Evolutionary conservation across 2,329 filamentous ascomycete genomes (phyloP).

Genomic region (Colletotrichum caudatum): DNA sequence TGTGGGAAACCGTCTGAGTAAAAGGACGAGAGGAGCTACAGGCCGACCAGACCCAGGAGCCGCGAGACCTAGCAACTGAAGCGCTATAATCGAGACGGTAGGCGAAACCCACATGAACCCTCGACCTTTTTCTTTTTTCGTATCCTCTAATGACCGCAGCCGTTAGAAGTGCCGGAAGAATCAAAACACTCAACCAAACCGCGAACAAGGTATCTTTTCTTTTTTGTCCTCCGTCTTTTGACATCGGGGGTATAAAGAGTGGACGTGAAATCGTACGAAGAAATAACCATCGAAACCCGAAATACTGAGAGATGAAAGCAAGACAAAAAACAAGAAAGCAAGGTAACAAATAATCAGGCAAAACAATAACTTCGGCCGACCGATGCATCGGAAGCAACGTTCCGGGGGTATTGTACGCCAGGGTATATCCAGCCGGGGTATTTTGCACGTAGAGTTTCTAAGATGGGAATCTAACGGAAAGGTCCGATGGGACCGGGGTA

Average conservation of each 20-base stretch:
- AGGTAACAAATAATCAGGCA: slow-evolving; percentile 48
- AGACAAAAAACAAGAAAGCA: slow-evolving; percentile 46
- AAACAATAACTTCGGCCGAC: slow-evolving; percentile 56
- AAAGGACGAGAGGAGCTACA: not conserved
- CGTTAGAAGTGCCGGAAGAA: slow-evolving; percentile 26
- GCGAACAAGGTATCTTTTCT: slow-evolving; percentile 42
- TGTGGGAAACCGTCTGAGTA: not conserved
- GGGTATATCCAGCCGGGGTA: slow-evolving; percentile 75
- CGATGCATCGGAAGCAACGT: slow-evolving; percentile 59
- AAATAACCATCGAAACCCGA: slow-evolving; percentile 43
- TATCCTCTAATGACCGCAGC: slow-evolving; percentile 20
- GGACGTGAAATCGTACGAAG: slow-evolving; percentile 43
- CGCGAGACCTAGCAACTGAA: slow-evolving; percentile 10
- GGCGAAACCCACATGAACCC: slow-evolving; percentile 24
- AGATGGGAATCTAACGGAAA: slow-evolving; percentile 78
- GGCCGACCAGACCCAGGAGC: not conserved
- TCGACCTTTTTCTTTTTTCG: slow-evolving; percentile 35
- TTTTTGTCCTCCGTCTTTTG: slow-evolving; percentile 40
- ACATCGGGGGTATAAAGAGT: slow-evolving; percentile 44
- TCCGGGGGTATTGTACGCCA: slow-evolving; percentile 70
- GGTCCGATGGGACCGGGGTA: slow-evolving; percentile 93
- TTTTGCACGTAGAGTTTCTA: slow-evolving; percentile 65
- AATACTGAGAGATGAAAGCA: slow-evolving; percentile 44
- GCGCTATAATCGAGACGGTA: slow-evolving; percentile 11
- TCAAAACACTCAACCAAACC: slow-evolving; percentile 31